These are phyloP conservation scores for Rhynchospora breviuscula DNA, from an alignment of 176 grass and related monocot genomes.

Conservation along the genomic window DNA sequence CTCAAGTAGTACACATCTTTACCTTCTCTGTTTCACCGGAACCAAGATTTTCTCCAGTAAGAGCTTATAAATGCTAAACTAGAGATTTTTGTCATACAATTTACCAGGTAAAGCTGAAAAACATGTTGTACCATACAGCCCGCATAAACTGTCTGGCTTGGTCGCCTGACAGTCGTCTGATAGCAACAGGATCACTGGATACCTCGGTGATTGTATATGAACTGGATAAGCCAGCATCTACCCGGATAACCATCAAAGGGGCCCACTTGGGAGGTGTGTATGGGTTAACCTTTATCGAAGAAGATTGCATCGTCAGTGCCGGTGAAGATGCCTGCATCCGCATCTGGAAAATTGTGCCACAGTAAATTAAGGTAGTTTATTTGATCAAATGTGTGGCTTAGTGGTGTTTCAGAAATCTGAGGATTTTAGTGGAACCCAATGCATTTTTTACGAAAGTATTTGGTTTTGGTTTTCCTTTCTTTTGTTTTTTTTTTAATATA, in stretches of 20 bases:
- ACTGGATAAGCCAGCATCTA: conserved; percentile 67
- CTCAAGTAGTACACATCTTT: no score
- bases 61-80: neutral
- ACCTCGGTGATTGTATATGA: conserved; percentile 87
- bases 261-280: conserved; percentile 96
- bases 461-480: neutral
- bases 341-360: conserved; percentile 66
- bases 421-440: neutral
- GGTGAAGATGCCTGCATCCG: conserved; percentile 91
- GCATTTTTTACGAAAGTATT: neutral
- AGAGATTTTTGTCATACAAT: neutral
- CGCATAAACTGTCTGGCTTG: conserved; percentile 79
- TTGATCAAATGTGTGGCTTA: conserved; percentile 10
- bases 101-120: conserved; percentile 81
- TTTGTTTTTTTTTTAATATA: neutral
- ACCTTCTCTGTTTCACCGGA: neutral
- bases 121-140: conserved; percentile 95
- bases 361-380: conserved; percentile 32
- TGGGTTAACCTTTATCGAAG: conserved; percentile 59
- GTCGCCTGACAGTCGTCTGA: conserved; percentile 74
- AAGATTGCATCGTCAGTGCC: conserved; percentile 50
- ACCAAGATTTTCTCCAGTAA: neutral
- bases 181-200: conserved; percentile 88
- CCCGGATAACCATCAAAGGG: conserved; percentile 73
- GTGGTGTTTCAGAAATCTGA: neutral